Evolutionary conservation across 305 asterid genomes (phyloP).

Genomic region (Fraxinus xanthoxyloides): DNA sequence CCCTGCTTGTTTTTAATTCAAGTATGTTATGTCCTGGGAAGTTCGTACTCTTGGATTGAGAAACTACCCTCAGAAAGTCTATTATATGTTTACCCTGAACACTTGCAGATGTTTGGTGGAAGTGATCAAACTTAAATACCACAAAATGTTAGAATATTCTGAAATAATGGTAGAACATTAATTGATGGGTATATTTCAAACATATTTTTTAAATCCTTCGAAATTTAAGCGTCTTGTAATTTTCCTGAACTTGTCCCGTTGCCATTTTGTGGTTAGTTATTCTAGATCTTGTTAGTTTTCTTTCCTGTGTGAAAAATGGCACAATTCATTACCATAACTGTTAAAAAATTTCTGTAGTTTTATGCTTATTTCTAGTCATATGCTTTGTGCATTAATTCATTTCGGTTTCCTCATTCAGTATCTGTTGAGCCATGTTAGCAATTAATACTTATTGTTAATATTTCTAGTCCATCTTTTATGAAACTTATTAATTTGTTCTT

Average conservation of each 20-base stretch:
- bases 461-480: background rate
- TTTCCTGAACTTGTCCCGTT: background rate
- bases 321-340: background rate
- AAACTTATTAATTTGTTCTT: background rate
- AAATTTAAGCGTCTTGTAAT: background rate
- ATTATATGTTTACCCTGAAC: background rate
- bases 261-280: background rate
- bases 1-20: background rate
- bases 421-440: background rate
- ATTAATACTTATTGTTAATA: background rate
- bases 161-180: background rate
- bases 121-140: background rate
- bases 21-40: background rate
- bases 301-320: background rate
- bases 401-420: background rate
- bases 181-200: background rate
- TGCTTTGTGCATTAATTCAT: background rate
- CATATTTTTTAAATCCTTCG: background rate
- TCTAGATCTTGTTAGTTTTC: background rate
- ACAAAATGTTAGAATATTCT: background rate
- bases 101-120: background rate
- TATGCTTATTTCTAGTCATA: background rate
- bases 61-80: background rate
- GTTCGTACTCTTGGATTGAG: background rate
- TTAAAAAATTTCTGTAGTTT: background rate